Base-by-base conservation (phyloP, 2,329 filamentous ascomycete genomes). In the Fusarium haematococcum region DNA sequence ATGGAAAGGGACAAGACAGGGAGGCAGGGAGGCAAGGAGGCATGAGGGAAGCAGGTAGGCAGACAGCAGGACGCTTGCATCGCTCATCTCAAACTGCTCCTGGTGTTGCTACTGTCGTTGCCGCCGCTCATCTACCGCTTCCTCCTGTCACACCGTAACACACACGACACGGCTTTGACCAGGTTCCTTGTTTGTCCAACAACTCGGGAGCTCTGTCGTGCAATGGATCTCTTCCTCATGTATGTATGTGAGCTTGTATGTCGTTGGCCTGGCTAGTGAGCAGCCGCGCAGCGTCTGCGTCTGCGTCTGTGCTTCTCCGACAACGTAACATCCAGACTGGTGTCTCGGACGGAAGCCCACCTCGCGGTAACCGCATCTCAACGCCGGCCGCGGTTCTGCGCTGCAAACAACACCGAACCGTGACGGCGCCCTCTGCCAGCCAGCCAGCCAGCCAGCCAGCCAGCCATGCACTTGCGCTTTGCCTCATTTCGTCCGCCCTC, bases 391-490 rank as follows among this genome's bases (percentile, higher is more conserved):
- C 35, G 16, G n/a, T 35, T 23, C 43, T 48, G 43, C 43, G 37
- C 35, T 33, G 43, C 39, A 48, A 62, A 48, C 43, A 35, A 25
- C 20, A 58, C 32, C 32, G 20, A 7, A 39, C 39, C 59, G 33
- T 37, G 41, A 23, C 13, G 20, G 56, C 39, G 25, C n/a, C 41
- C 35, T 60, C 57, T 33, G 8, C 18, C 23, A 37, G 13, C 57
- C 14, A 35, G 20, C n/a, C 33, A 59, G n/a, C 5, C 14, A 27
- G 8, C 18, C 23, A 37, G 13, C 57, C 14, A 35, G 37, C 64
- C 71, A 68, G 59, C 59, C 62, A 52, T 71, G 71, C 45, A 66
- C 35, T 58, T 58, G 68, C 37, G 37, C 68, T 32, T 48, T 25
- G 67, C 30, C 59, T 71, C 68, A 45, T 60, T 70, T 45, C 50